phyloP scores from a whole-genome alignment of 768 basidiomycete genomes.

The Trametes punicea region DNA sequence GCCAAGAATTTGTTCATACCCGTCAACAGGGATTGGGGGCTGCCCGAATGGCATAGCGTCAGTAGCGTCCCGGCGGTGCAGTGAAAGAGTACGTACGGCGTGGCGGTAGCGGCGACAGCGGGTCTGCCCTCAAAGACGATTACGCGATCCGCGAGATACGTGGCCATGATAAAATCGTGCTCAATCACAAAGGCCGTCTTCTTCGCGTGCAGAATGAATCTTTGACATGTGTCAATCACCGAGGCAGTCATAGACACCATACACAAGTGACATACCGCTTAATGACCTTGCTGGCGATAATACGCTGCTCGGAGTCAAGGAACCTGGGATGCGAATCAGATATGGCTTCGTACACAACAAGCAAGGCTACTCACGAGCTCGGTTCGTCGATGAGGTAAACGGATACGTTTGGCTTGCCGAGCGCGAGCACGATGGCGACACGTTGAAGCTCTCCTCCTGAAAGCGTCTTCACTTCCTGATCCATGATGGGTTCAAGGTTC shows the following conservation, averaged over 20 bases:
- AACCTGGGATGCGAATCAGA: constrained; percentile 47
- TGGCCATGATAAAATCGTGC: constrained; percentile 99
- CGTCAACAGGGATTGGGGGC: constrained; percentile 89
- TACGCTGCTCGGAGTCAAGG: constrained; percentile 99
- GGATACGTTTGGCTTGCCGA: constrained; percentile 81
- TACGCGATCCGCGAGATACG: constrained; percentile 96
- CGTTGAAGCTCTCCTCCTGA: constrained; percentile 98
- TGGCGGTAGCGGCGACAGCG: constrained; percentile 84
- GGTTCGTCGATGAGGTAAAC: constrained; percentile 98
- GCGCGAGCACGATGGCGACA: constrained; percentile 91
- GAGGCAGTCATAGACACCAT: not conserved
- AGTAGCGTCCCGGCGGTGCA: too few species aligned
- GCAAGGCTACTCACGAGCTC: constrained; percentile 49
- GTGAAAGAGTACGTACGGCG: constrained; percentile 78
- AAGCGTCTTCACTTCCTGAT: constrained; percentile 96
- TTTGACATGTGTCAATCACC: constrained; percentile 26
- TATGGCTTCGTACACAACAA: not conserved
- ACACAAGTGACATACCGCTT: constrained; percentile 59
- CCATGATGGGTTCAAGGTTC: constrained; percentile 91
- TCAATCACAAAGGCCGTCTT: constrained; percentile 99
- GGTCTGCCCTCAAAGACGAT: constrained; percentile 90
- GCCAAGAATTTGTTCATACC: constrained; percentile 99
- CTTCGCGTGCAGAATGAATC: constrained; percentile 93
- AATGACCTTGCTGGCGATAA: constrained; percentile 96
- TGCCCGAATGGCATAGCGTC: constrained; percentile 28